phyloP scores from a whole-genome alignment of 2,329 filamentous ascomycete genomes.

The Fusarium cicatricum region DNA sequence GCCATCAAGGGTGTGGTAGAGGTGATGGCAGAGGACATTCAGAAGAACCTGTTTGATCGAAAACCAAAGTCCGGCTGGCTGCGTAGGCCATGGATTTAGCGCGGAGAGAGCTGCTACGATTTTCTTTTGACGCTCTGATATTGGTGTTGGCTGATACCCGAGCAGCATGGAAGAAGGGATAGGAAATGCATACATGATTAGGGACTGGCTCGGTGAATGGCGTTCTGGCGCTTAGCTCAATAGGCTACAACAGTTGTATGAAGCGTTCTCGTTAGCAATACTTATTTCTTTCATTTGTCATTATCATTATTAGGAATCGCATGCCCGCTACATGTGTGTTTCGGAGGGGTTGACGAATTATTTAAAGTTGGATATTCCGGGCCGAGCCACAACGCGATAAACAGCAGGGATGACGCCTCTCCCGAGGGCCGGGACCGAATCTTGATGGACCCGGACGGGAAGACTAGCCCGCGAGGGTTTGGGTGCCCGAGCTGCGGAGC shows the following conservation, averaged over 20 bases:
- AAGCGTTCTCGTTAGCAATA: neutral
- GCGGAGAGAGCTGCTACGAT: neutral
- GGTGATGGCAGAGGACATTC: constrained; percentile 27
- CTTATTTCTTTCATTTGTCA: neutral
- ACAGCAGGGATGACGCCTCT: neutral
- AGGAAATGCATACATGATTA: constrained; percentile 8
- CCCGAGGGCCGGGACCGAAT: constrained; percentile 2
- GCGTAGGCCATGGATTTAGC: constrained; percentile 15
- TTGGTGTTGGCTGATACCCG: constrained; percentile 24
- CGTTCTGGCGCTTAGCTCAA: constrained; percentile 16
- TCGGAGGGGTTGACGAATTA: too few relatives aligned
- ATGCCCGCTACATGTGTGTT: too few relatives aligned
- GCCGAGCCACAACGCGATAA: constrained; percentile 5
- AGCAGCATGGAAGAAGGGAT: neutral
- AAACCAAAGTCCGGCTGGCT: constrained; percentile 29
- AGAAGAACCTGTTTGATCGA: constrained; percentile 37
- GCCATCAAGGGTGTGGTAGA: constrained; percentile 39
- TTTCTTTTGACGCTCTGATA: constrained; percentile 2
- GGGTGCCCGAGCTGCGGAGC: neutral
- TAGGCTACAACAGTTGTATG: neutral
- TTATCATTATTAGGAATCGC: too few relatives aligned
- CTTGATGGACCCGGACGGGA: constrained; percentile 12
- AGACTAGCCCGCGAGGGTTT: neutral
- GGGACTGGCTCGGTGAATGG: constrained; percentile 9
- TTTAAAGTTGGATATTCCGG: neutral